Base-by-base conservation (phyloP, 768 basidiomycete species). In the Tricholoma matsutake region DNA sequence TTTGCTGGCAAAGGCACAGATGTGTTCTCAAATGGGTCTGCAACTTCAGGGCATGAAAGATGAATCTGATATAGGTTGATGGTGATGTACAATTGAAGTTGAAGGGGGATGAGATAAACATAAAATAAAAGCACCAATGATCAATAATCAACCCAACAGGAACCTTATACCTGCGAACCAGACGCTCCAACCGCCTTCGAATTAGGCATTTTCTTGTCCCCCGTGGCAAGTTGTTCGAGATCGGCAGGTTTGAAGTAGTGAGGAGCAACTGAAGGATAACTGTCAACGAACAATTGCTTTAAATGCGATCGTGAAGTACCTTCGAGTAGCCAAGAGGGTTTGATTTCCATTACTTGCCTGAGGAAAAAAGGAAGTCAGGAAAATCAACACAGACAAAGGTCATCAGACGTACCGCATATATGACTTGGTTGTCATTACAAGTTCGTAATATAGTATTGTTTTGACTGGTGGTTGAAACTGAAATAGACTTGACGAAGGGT, bases 301-400 rank as follows among this genome's bases (percentile, higher is more conserved):
- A 8, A 18, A 6, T 31, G n/a, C 72, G 20, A 14, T 25, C 32
- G 37, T 43, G 18, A 78, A 86, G 58, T 58, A 88, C 92, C 90
- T 82, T 98, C 96, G 45, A 97, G 73, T 32, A 98, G 73, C 97
- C 97, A 98, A 25, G 86, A 71, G 4, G 96, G 92, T 72, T 98
- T 98, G 71, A 98, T 98, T 68, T 98, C 97, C 95, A 98, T 98
- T 39, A 95, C 83, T 81, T 98, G 96, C 63, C 92, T 89, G 64
- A 39, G 43, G 61, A 35, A 49, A 11, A 25, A 47, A 59, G 18
- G 6, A 54, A 14, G 28, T 47, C 20, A 25, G 39, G 57, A 37
- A 55, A 20, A 18, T 35, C 25, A 37, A 18, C 32, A 31, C 31
- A 20, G 14, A 10, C 56, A 31, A 25, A 63, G 41, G 58, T 41